Percentiles rank a stretch among this genome's conserved stretches.
Evolutionary conservation across 768 basidiomycete species (phyloP).

Genomic region (Lyophyllum semitale): DNA sequence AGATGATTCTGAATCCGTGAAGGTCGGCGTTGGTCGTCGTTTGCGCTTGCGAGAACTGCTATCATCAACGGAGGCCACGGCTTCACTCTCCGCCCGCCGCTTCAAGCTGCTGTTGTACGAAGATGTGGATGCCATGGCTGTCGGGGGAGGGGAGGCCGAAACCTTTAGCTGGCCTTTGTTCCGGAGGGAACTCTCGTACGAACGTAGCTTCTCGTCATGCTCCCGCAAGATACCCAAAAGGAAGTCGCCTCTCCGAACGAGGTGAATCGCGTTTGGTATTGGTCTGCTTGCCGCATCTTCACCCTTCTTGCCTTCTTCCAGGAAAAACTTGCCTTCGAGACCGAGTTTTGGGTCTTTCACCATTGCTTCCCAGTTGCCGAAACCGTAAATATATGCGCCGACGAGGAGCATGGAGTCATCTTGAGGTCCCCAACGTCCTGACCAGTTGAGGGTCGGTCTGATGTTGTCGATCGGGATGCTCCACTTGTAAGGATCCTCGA

Average conservation of each 20-base stretch:
- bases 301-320: conserved; percentile 96
- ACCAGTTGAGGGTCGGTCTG: conserved; percentile 94
- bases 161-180: conserved; percentile 69
- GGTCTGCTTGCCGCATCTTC: conserved; percentile 83
- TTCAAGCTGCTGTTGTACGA: conserved; percentile 62
- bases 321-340: conserved; percentile 92
- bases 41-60: conserved; percentile 74
- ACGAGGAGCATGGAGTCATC: conserved; percentile 96
- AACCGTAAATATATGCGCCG: conserved; percentile 91
- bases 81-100: conserved; percentile 84
- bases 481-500: conserved; percentile 81
- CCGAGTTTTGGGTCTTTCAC: conserved; percentile 83
- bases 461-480: conserved; percentile 89
- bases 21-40: conserved; percentile 93
- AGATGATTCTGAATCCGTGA: conserved; percentile 91
- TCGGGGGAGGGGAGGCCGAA: conserved; percentile 77
- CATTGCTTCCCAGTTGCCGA: conserved; percentile 97
- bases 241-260: conserved; percentile 96
- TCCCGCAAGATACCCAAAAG: conserved; percentile 82
- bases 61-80: conserved; percentile 79
- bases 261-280: conserved; percentile 97
- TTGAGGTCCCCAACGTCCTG: conserved; percentile 88
- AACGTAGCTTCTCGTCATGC: conserved; percentile 88
- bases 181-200: conserved; percentile 80
- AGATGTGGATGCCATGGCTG: conserved; percentile 68